Base-by-base conservation (phyloP, 768 basidiomycete genomes). In the Boletus vinaceobasis region DNA sequence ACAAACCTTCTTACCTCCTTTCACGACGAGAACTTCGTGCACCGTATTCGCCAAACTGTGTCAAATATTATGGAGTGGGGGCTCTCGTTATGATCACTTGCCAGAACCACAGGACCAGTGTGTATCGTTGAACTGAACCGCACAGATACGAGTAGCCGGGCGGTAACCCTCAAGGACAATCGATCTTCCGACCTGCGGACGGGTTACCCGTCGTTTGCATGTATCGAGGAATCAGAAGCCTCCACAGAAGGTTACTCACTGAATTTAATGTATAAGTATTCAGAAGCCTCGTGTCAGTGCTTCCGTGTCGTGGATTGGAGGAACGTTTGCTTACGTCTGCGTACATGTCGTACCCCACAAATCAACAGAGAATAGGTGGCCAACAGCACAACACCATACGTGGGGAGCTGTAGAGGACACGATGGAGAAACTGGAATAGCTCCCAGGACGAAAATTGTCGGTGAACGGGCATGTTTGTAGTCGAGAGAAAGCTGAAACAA, bases 311-410 rank as follows among this genome's bases (percentile, higher is more conserved):
- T 33, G 10, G 43, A 29, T 36, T 5, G 7, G 31, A 38, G 5
- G 13, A 31, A 33, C n/a, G 11, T 6, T 39, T 11, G 26, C 52
- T 19, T 31, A 59, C 52, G 59, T 59, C 43, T 54, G 47, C 57
- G 53, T 54, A 42, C 57, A 54, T 26, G 58, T 40, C 15, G 36
- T 59, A 7, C 58, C 52, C 59, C 59, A 60, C 26, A 60, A 39
- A 13, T 57, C 57, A 14, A 59, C 44, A 38, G 48, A 42, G 14
- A 50, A 9, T 17, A 60, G 4, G 57, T 29, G 15, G 49, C 53
- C 21, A 51, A 38, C n/a, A 60, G 50, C 47, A 58, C 56, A 29
- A 43, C 57, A 23, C 57, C 59, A 42, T 58, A 46, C 2, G 35
- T 50, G 23, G 55, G 38, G 32, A 6, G 32, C 21, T 23, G 26